These are phyloP conservation scores for Trichosporon sp. DNA, from an alignment of 1,284 basidiomycete species.

Conservation along the genomic window DNA sequence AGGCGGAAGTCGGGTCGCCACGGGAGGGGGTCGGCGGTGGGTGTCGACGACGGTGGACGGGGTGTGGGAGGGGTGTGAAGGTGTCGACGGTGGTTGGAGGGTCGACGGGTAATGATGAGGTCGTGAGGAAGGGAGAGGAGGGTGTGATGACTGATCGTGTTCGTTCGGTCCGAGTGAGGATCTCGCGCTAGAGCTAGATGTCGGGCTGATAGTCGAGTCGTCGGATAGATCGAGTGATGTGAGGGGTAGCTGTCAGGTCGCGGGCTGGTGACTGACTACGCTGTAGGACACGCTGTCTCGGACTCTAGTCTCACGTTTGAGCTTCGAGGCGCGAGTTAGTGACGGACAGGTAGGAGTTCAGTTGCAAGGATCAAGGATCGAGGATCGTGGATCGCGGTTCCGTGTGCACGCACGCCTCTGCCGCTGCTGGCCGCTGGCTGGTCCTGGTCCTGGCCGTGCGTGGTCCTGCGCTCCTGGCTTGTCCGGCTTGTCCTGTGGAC, in stretches of 20 bases:
- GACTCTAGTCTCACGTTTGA: neutral
- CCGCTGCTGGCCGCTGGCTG: too few relatives aligned
- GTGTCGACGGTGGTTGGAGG: neutral
- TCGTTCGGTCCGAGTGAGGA: neutral
- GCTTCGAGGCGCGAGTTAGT: neutral
- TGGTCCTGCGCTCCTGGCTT: too few relatives aligned
- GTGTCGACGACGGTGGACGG: neutral
- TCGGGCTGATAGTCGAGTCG: neutral
- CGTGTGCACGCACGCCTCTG: too few relatives aligned
- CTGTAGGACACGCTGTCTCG: neutral
- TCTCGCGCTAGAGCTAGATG: neutral
- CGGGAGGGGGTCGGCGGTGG: neutral
- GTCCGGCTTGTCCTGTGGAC: neutral
- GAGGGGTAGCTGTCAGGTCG: neutral
- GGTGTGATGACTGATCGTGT: neutral
- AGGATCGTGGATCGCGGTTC: neutral
- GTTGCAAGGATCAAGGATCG: neutral
- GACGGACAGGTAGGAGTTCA: neutral
- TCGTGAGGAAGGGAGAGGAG: neutral
- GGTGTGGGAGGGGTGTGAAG: neutral
- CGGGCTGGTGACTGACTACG: neutral
- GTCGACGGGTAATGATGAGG: neutral
- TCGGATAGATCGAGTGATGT: neutral
- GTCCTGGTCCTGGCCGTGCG: neutral
- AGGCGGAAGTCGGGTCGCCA: neutral